Base-by-base conservation (phyloP, 495 filamentous ascomycete species). In the Xylaria nigripes region DNA sequence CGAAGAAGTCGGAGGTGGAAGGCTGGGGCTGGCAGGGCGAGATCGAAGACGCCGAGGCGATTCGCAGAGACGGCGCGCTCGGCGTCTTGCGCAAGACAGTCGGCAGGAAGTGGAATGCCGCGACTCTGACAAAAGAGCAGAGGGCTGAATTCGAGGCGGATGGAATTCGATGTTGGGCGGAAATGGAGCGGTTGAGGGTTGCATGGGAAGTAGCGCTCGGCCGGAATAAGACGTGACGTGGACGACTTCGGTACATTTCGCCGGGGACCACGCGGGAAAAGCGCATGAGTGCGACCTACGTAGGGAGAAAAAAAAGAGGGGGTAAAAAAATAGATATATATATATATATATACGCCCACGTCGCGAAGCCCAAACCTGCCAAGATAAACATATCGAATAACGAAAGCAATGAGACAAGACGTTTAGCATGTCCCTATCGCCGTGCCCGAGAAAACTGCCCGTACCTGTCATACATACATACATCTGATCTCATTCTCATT, bases 21-120 rank as follows among this genome's bases (percentile, higher is more conserved):
- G 88, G 90, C 3, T 95, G 90, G 90, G 90, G 89, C 0, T 81
- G 81, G 74, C 82, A 86, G 30, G 90, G 90, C 23, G 72, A 69
- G 12, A 75, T 89, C 23, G 86, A 82, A 2, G 67, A 73, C 58
- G 61, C 60, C 24, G 61, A 68, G 47, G 67, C 72, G 30, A 62
- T 76, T 3, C 72, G 72, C 47, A 62, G 67, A 50, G 75, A 81
- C 61, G 67, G 62, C 5, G 55, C 51, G 2, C 46, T 23, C 12
- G 68, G 61, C 4, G 21, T 59, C 8, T 40, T 66, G 47, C 49
- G 59, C 8, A 72, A 76, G 49, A 55, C 50, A 16, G 71, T 73
- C 40, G 77, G 82, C 12, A 69, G 86, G 45, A 81, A 76, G 64
- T 73, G 75, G 15, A 80, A 77, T 6, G 77, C 77, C 10, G 63